A percentile compares a stretch with the other conserved stretches of the same genome.
These are phyloP conservation scores for Blepharisma undulans DNA, from an alignment of 169 alveolate species.

Conservation along the genomic window DNA sequence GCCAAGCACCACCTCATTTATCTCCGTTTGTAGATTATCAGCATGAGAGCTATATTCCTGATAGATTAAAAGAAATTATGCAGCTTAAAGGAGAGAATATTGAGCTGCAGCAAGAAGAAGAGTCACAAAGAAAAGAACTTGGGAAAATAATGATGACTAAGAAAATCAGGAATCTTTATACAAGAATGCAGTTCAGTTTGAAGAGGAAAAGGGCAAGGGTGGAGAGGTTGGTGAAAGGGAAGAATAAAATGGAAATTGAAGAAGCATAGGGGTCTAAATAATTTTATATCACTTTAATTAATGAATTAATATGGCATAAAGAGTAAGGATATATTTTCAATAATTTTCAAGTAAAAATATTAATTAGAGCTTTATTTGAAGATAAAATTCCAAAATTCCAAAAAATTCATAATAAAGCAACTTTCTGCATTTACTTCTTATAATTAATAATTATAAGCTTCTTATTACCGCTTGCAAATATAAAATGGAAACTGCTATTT, in stretches of 20 bases:
- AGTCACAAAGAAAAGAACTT: constrained; percentile 77
- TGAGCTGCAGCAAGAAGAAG: constrained; percentile 52
- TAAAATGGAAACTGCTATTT: background rate
- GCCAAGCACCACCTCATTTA: constrained; percentile 93
- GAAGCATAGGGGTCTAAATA: too few species aligned
- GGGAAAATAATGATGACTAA: constrained; percentile 82
- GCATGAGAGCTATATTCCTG: constrained; percentile 61
- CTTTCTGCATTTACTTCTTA: too few species aligned
- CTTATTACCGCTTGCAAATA: background rate
- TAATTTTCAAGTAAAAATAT: too few species aligned
- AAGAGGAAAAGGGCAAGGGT: background rate
- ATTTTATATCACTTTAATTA: too few species aligned
- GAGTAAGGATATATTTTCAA: too few species aligned
- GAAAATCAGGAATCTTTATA: constrained; percentile 64
- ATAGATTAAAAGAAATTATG: constrained; percentile 62
- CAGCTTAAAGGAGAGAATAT: constrained; percentile 58
- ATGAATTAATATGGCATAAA: too few species aligned
- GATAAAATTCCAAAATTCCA: too few species aligned
- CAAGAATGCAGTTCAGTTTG: background rate
- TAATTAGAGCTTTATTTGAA: too few species aligned
- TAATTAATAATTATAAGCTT: too few species aligned
- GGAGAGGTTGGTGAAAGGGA: constrained; percentile 1
- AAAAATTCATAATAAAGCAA: too few species aligned
- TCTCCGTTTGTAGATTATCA: constrained; percentile 90
- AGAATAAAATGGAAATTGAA: background rate